Evolutionary conservation across 2,329 filamentous ascomycete species (phyloP), one percentile per base, ranked within the genome.

Genomic region (Cordyceps tenuipes): DNA sequence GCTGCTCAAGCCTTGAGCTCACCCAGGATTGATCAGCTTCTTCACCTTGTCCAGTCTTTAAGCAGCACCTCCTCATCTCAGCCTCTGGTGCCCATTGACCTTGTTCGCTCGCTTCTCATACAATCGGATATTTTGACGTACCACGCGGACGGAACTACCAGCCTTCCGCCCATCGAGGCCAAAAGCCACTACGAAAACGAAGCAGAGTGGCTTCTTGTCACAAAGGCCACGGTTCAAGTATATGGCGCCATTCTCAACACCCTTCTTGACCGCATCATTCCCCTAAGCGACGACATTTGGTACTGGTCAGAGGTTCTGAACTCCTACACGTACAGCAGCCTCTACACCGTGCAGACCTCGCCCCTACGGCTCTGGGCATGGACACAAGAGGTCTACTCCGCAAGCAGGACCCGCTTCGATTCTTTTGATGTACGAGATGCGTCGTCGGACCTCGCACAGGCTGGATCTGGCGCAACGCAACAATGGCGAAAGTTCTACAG

Each of bases 291-390:
- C 64, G 91, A 96, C 66, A 87, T 96, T 26, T 92, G 88, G 85
- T 97, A 97, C 72, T 99, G 94, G 94, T 90, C 96, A 68, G 89
- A 94, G 65, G 82, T 97, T 2, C 76, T 96, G 34, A 83, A 84
- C 10, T 95, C 90, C 0, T 87, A 90, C 66, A 81, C 84, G 53
- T 90, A 88, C 68, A 92, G 89, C 64, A 87, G 85, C 36, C 71
- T 97, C 3, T 97, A 97, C 73, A 88, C 90, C 15, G 75, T 95
- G 9, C 94, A 99, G 72, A 96, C 87, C 0, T 90, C 88, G 0
- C 94, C 94, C 0, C 67, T 87, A 46, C 82, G 89, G 19, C 72
- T 96, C 39, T 93, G 86, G 84, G 75, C 78, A 3, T 91, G 88
- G 83, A 77, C 83, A 8, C 82, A 81, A 67, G 86, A 89, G 51